Conservation (phyloP, 495 filamentous ascomycete species). For the Lophium mytilinum region DNA sequence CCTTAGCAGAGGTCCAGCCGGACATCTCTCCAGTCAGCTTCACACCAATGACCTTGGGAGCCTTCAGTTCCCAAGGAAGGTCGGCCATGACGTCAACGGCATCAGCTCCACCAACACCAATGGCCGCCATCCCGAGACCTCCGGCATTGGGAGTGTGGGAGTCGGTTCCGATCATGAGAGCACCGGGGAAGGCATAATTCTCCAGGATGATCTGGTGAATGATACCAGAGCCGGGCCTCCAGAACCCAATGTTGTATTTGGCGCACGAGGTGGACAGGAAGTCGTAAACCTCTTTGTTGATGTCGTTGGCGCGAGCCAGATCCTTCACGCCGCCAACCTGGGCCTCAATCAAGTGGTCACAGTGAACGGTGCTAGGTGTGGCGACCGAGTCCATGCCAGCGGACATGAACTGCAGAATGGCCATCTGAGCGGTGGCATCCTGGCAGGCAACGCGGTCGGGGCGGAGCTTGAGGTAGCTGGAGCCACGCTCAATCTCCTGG, state of each 20-base stretch:
- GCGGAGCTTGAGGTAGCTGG: conserved; percentile 89
- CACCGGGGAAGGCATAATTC: conserved; percentile 98
- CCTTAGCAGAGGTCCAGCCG: conserved; percentile 93
- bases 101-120: conserved; percentile 98
- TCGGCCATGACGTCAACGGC: conserved; percentile 98
- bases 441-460: conserved; percentile 98
- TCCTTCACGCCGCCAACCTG: conserved; percentile 92
- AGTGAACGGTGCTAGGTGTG: conserved; percentile 95
- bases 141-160: conserved; percentile 98
- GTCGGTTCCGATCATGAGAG: conserved; percentile 96
- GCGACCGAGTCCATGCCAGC: conserved; percentile 91
- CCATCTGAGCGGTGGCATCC: conserved; percentile 99
- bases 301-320: conserved; percentile 78
- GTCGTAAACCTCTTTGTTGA: conserved; percentile 99
- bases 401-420: conserved; percentile 99
- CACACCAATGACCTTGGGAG: conserved; percentile 94
- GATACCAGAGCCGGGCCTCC: conserved; percentile 97
- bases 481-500: conserved; percentile 92
- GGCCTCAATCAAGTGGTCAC: conserved; percentile 98
- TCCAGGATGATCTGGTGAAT: conserved; percentile 98
- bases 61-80: conserved; percentile 97
- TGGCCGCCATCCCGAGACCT: conserved; percentile 91
- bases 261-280: conserved; percentile 91
- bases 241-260: conserved; percentile 99
- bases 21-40: conserved; percentile 82